Conservation (phyloP, 1,284 basidiomycete genomes). For the Trichosporon sp. region DNA sequence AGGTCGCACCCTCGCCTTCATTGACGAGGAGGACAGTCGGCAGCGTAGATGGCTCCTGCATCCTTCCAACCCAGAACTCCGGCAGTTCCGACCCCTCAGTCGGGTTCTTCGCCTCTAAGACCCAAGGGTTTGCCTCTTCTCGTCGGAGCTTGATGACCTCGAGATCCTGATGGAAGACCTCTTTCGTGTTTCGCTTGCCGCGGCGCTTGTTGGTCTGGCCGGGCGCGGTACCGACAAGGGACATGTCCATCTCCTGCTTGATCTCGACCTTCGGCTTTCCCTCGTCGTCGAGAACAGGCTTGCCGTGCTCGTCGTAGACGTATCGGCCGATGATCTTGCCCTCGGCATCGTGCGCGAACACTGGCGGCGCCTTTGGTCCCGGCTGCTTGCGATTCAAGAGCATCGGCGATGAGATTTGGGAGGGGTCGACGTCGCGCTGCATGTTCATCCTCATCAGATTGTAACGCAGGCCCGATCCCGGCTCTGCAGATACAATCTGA, state of each 20-base stretch:
- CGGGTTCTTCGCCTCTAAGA: slow-evolving; percentile 34
- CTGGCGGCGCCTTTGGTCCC: slow-evolving; percentile 26
- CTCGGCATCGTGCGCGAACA: slow-evolving; percentile 30
- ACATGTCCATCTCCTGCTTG: slow-evolving; percentile 33
- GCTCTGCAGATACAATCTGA: slow-evolving; percentile 33
- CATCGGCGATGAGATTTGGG: slow-evolving; percentile 27
- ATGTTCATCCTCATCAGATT: slow-evolving; percentile 40
- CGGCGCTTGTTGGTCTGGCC: slow-evolving; percentile 19
- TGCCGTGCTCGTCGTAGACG: slow-evolving; percentile 37
- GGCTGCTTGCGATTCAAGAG: slow-evolving; percentile 42
- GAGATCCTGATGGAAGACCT: slow-evolving; percentile 41
- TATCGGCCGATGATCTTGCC: slow-evolving; percentile 38
- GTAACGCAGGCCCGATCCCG: slow-evolving; percentile 25
- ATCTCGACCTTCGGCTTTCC: slow-evolving; percentile 36
- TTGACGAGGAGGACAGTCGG: slow-evolving; percentile 39
- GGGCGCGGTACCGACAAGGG: slow-evolving; percentile 31
- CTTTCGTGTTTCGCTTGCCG: slow-evolving; percentile 30
- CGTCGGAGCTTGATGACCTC: slow-evolving; percentile 38
- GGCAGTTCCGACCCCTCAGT: slow-evolving; percentile 21
- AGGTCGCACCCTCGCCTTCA: slow-evolving; percentile 31
- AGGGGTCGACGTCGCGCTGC: slow-evolving; percentile 30
- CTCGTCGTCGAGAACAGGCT: slow-evolving; percentile 35
- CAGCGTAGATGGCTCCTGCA: slow-evolving; percentile 28
- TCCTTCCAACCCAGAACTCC: slow-evolving; percentile 42
- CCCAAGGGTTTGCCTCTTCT: slow-evolving; percentile 44